Conservation (phyloP, 352 stramenopile species). For the Phytopythium cucurbitacearum region DNA sequence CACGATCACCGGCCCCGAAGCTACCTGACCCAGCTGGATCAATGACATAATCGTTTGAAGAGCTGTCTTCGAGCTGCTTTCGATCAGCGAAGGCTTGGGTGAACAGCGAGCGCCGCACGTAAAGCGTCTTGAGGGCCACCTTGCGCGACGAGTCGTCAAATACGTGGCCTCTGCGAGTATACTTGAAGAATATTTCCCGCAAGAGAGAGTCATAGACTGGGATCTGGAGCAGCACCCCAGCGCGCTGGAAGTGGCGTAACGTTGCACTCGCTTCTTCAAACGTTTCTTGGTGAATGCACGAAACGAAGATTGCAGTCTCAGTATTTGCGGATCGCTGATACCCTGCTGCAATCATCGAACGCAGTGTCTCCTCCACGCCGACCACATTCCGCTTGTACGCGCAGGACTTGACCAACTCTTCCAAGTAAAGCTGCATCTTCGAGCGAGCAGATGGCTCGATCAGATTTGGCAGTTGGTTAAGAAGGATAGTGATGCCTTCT, state of each 20-base stretch:
- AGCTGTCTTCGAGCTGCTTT: conserved; percentile 21
- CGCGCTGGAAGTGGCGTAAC: conserved; percentile 46
- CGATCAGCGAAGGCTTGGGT: conserved; percentile 44
- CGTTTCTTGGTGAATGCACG: conserved; percentile 45
- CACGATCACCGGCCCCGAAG: conserved; percentile 1
- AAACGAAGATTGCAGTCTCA: conserved; percentile 60
- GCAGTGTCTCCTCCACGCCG: conserved; percentile 47
- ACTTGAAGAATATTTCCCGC: conserved; percentile 78
- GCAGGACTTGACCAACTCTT: conserved; percentile 69
- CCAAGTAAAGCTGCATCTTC: conserved; percentile 42
- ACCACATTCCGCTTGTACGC: conserved; percentile 57
- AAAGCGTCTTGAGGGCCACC: conserved; percentile 51
- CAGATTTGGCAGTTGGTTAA: conserved; percentile 23
- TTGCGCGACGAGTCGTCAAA: conserved; percentile 63
- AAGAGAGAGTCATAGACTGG: conserved; percentile 69
- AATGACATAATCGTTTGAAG: too few relatives aligned
- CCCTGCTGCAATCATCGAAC: conserved; percentile 31
- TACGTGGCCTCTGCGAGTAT: conserved; percentile 43
- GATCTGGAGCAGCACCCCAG: conserved; percentile 36
- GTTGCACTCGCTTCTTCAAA: conserved; percentile 27
- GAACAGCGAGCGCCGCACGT: conserved; percentile 55
- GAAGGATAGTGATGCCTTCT: conserved; percentile 49
- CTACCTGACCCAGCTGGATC: too few relatives aligned
- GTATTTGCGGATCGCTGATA: conserved; percentile 50
- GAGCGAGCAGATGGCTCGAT: conserved; percentile 3